Conservation (phyloP, 768 basidiomycete species). For the Mycena galopus region DNA sequence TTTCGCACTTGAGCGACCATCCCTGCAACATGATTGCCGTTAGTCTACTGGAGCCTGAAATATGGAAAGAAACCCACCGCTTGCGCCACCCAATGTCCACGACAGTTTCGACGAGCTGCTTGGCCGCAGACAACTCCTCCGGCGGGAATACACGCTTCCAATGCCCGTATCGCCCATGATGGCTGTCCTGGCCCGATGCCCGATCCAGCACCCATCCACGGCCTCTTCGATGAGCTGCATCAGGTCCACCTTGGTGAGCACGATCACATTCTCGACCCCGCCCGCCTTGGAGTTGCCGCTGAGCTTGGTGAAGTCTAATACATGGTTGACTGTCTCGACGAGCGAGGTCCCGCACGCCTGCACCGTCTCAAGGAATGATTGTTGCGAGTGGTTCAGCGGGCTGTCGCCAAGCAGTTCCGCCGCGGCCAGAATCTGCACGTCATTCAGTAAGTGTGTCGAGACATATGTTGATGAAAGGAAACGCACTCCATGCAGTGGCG, state of each 20-base stretch:
- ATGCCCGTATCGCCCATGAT: constrained; percentile 81
- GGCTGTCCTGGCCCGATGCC: constrained; percentile 84
- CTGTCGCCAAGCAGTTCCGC: constrained; percentile 93
- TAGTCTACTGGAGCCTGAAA: constrained; percentile 3
- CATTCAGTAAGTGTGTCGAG: constrained; percentile 20
- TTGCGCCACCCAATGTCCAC: constrained; percentile 84
- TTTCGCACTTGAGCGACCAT: constrained; percentile 90
- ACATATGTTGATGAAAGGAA: neutral
- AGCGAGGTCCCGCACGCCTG: constrained; percentile 96
- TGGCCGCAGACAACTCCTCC: constrained; percentile 61
- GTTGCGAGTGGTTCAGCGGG: constrained; percentile 82
- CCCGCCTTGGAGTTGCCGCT: constrained; percentile 88
- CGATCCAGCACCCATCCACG: constrained; percentile 95
- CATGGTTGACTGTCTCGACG: constrained; percentile 97
- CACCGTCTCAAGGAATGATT: constrained; percentile 91
- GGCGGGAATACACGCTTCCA: constrained; percentile 95
- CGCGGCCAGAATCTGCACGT: constrained; percentile 84
- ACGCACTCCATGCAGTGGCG: constrained; percentile 89
- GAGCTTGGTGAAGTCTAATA: constrained; percentile 95
- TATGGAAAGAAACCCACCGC: constrained; percentile 59
- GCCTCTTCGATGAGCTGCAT: constrained; percentile 90
- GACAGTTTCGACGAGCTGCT: constrained; percentile 84
- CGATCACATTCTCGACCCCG: constrained; percentile 82
- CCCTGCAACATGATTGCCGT: constrained; percentile 60
- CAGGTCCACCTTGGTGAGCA: constrained; percentile 79